Base-by-base conservation (phyloP, 169 alveolate species). In the Eimeria necatrix region DNA sequence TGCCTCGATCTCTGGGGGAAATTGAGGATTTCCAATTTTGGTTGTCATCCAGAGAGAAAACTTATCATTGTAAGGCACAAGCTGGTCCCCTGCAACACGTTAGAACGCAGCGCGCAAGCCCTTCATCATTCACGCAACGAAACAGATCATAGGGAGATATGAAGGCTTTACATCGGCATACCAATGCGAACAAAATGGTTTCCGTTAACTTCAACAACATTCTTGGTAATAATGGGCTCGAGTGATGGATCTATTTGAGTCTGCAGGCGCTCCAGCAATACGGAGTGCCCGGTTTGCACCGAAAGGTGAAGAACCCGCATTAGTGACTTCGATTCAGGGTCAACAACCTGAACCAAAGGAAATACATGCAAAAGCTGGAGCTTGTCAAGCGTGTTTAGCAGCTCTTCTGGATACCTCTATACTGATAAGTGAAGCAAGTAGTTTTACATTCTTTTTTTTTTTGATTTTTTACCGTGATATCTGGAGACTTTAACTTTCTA, bases 31-130 rank as follows among this genome's bases (percentile, higher is more conserved):
- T 68, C 98, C 91, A 95, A 98, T 95, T 96, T 98, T 98, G 16
- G 99, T 99, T 7, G 99, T 98, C 96, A 99, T 97, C 95, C 97
- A 98, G 95, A 99, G 97, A 95, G 97, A 97, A 97, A 99, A 99
- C 95, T 97, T 97, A 18, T 96, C 96, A 80, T 98, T 96, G 96
- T 98, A 98, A 88, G 97, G 98, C 95, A 98, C 95, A 10, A 78
- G 73, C 64, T 61, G 51, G 56, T 92, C 95, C 41, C 95, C 95
- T 92, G 95, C 61, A 52, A 96, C 93, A 71, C 97, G 60, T 93
- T 3, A n/a, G 22, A 46, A 46, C 86, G 51, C 46, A 76, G 9
- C n/a, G 60, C 59, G 41, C 0, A 32, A 32, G 41, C 41, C 0
- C 41, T 32, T 32, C 41, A 32, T 32, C 41, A 32, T 32, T 32